Conservation (phyloP, 257 asterid species). For the Jacaranda copaia region DNA sequence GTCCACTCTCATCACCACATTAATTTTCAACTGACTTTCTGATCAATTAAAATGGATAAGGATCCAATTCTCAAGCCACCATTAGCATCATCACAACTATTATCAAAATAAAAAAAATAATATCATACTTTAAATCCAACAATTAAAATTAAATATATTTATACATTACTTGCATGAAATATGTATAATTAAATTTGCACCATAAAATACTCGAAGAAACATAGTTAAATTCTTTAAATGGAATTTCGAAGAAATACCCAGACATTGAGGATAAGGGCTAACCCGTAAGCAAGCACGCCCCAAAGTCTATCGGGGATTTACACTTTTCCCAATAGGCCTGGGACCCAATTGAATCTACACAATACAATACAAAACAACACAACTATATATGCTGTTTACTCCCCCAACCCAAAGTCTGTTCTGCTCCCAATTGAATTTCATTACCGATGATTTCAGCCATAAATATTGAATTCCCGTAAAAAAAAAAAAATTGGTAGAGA, state of each 20-base stretch:
- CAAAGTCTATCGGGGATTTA: background rate
- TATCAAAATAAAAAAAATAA: too few species aligned
- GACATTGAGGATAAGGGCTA: background rate
- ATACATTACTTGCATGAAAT: too few species aligned
- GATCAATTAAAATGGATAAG: too few species aligned
- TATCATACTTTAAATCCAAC: too few species aligned
- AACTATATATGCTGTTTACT: background rate
- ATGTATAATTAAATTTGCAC: too few species aligned
- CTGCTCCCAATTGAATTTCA: background rate
- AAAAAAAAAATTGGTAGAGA: background rate
- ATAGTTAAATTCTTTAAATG: too few species aligned
- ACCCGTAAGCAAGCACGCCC: background rate
- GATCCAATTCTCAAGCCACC: too few species aligned
- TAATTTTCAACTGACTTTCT: too few species aligned
- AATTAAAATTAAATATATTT: too few species aligned
- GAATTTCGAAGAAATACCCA: background rate
- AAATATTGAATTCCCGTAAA: background rate
- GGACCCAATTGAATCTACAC: background rate
- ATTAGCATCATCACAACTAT: too few species aligned
- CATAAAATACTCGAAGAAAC: too few species aligned
- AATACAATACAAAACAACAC: background rate
- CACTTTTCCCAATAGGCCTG: background rate
- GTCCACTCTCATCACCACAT: too few species aligned
- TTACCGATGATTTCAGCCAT: conserved; percentile 7
- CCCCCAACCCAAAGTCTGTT: background rate